Evolutionary conservation across 805 yeast genomes (phyloP), one percentile per base, ranked within the genome.

Genomic region (Candida anglica): DNA sequence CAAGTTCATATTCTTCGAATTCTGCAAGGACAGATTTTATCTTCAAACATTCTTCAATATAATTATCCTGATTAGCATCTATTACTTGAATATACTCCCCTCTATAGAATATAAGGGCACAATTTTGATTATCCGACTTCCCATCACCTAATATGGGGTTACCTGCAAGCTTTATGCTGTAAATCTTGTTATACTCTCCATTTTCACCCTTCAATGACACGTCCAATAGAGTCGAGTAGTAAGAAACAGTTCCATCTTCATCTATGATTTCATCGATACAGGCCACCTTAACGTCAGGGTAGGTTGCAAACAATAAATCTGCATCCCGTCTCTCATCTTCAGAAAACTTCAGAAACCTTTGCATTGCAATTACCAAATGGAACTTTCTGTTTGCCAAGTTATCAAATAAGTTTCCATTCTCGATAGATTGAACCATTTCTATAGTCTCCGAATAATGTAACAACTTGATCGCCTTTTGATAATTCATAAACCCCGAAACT

Each of bases 141-240:
- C 98, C 98, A 60, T 91, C 98, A 18, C 98, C 98, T 28, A 89
- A 65, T 33, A 91, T 91, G 9, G 98, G 98, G 60, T 91, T 83
- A 11, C 98, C 98, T 3, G 96, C 84, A 10, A 91, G 69, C 47
- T 73, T 77, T n/a, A 91, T 68, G 41, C 81, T 74, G 57, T 60
- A 72, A 69, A 69, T 39, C 20, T 46, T 52, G 5, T 19, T 8
- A 13, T 30, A 15, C 4, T 30, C 10, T 9, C 22, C 22, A 47
- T 63, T 72, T 0, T 81, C 83, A 47, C 77, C 79, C 32, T 78
- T 76, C 3, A 30, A 16, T 0, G 46, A 32, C 6, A 46, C 36
- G 33, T 58, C 60, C 3, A 62, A 33, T 33, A 89, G 59, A 28
- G 88, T 82, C 6, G 96, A 84, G 57, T 71, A 89, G 44, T 52